phyloP scores from a whole-genome alignment of 108 stramenopile genomes.

The Thalassiosira profunda region DNA sequence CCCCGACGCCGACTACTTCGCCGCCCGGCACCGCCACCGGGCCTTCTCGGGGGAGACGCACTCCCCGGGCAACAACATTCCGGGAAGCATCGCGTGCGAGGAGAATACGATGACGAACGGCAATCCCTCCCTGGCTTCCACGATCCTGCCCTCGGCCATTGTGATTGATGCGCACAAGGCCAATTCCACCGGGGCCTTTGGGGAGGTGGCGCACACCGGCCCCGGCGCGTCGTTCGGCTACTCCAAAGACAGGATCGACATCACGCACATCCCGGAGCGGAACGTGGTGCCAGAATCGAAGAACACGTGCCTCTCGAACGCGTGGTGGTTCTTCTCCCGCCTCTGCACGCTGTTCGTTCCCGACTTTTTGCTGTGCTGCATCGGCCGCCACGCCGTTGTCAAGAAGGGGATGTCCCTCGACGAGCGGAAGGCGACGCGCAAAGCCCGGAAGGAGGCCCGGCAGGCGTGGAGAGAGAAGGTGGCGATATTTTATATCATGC shows the following conservation, averaged over 20 bases:
- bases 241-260: neutral
- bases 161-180: constrained; percentile 3
- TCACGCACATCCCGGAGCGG: neutral
- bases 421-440: too few species aligned
- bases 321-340: neutral
- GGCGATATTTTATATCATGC: constrained; percentile 46
- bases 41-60: too few species aligned
- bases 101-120: constrained; percentile 26
- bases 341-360: neutral
- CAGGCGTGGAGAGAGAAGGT: constrained; percentile 58
- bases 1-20: too few species aligned
- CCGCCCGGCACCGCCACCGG: too few species aligned
- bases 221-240: too few species aligned
- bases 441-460: constrained; percentile 24
- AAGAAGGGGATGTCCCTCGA: too few species aligned
- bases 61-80: too few species aligned
- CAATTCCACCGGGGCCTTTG: neutral
- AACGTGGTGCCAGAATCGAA: neutral
- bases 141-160: constrained; percentile 36
- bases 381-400: neutral
- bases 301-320: neutral
- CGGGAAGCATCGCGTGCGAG: too few species aligned
- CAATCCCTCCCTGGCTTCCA: constrained; percentile 25
- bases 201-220: too few species aligned
- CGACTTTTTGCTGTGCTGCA: neutral